phyloP scores from a whole-genome alignment of 2,329 filamentous ascomycete genomes.

The Pseudophaeomoniella oleicola region DNA sequence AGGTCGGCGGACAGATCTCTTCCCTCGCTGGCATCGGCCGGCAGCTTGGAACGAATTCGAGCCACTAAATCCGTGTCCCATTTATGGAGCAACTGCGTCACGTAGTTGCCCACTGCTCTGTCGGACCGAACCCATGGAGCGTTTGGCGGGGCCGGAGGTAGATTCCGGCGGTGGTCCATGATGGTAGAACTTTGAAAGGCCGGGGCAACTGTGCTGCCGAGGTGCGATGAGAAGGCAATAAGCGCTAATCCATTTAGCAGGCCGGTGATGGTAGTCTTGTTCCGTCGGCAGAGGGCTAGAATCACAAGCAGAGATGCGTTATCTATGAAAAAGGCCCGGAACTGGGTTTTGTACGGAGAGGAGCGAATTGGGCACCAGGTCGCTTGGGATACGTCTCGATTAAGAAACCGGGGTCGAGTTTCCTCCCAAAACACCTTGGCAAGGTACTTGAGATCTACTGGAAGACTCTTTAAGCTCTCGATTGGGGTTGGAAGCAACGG shows the following conservation, averaged over 20 bases:
- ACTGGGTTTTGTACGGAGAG: constrained; percentile 11
- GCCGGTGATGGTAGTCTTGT: constrained; percentile 12
- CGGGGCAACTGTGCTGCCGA: constrained; percentile 7
- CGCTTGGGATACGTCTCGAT: constrained; percentile 7
- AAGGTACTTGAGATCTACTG: not conserved
- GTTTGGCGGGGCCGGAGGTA: constrained; percentile 8
- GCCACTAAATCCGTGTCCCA: constrained; percentile 11
- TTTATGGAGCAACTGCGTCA: constrained; percentile 9
- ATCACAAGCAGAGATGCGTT: constrained; percentile 8
- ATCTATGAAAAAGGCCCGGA: constrained; percentile 9
- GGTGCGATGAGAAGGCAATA: constrained; percentile 9
- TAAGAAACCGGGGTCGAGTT: constrained; percentile 5
- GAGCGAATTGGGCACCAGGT: constrained; percentile 11
- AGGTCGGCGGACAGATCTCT: constrained; percentile 15
- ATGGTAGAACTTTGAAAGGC: constrained; percentile 11
- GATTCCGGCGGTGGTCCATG: constrained; percentile 10
- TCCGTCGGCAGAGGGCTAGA: constrained; percentile 10
- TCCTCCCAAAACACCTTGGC: constrained; percentile 4
- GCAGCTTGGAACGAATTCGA: constrained; percentile 13
- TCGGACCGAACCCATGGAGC: constrained; percentile 9
- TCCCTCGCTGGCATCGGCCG: constrained; percentile 7
- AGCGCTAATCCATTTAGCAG: constrained; percentile 10
- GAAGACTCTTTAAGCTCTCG: constrained; percentile 11
- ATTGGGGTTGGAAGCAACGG: constrained; percentile 15
- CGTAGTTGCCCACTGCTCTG: constrained; percentile 10